Conservation (phyloP, 2,329 filamentous ascomycete species). For the Zasmidium citrigriseum region DNA sequence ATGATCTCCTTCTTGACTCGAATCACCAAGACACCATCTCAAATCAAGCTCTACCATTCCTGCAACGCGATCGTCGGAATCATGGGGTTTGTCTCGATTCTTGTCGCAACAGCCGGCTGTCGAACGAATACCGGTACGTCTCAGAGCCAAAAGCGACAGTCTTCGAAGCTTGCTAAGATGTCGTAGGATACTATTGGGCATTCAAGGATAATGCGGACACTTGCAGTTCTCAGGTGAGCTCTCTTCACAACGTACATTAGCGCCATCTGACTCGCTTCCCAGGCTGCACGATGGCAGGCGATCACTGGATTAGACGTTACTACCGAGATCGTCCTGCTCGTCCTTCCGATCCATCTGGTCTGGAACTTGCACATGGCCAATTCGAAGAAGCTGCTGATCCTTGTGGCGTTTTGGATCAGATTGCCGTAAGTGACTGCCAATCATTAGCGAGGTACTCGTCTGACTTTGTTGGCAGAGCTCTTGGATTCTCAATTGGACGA, state of each 20-base stretch:
- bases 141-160: neutral
- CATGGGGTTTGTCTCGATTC: slow-evolving; percentile 32
- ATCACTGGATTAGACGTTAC: slow-evolving; percentile 43
- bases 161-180: neutral
- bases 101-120: slow-evolving; percentile 32
- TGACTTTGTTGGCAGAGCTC: slow-evolving; percentile 27
- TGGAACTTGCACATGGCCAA: slow-evolving; percentile 41
- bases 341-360: slow-evolving; percentile 36
- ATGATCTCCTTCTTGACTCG: slow-evolving; percentile 35
- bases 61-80: slow-evolving; percentile 26
- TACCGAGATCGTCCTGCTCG: slow-evolving; percentile 36
- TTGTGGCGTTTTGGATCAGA: slow-evolving; percentile 40
- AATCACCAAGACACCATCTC: slow-evolving; percentile 30
- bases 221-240: slow-evolving; percentile 31
- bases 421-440: slow-evolving; percentile 35
- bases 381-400: slow-evolving; percentile 36
- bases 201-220: slow-evolving; percentile 26
- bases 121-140: slow-evolving; percentile 18
- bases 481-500: slow-evolving; percentile 37
- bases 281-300: slow-evolving; percentile 38
- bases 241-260: neutral
- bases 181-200: slow-evolving; percentile 30
- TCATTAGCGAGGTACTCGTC: neutral
- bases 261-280: neutral
- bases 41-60: slow-evolving; percentile 28